Evolutionary conservation across 1,284 basidiomycete genomes (phyloP), one percentile per base, ranked within the genome.

Genomic region (Afroboletus lepidellus): DNA sequence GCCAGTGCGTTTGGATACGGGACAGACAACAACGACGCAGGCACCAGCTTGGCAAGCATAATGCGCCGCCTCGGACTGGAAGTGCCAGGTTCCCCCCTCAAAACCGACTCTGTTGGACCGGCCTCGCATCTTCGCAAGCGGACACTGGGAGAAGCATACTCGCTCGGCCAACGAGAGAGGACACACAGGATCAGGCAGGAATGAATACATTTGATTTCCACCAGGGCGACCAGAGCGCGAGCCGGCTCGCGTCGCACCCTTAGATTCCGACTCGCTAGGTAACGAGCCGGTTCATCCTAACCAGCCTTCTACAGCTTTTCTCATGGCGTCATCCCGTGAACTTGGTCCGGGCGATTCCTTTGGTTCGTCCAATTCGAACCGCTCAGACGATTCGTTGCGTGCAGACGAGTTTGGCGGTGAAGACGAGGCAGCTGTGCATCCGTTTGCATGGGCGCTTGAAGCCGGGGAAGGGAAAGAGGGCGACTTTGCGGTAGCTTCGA

Each of bases 291-390:
- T 77, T 39, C 75, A 75, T 57, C 72, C 78, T 5, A 76, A 72
- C 8, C 77, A 80, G 53, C 83, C 83, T 0, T 82, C 80, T 5
- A 78, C 78, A 3, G 81, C 80, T 0, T 83, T 84, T 64, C 67
- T 84, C 8, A 80, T 82, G 76, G 79, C 78, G 1, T 66, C 71
- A 7, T 63, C 65, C 8, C 65, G 65, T 4, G 57, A 64, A 36
- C 50, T 53, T 29, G 64, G 20, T n/a, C 64, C 69, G 16, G 75
- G 79, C 39, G 82, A 85, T 56, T 85, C 82, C 0, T 79, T 85
- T 53, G 80, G 74, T 27, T 81, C 77, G 48, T 71, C 67, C 13
- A 68, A 64, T 50, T 66, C 68, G 33, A 67, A 71, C 48, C 76
- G 75, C 41, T 81, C 78, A 1, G 72, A 67, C 18, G 80, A 81